phyloP scores from a whole-genome alignment of 495 filamentous ascomycete genomes.

The Peziza echinospora region DNA sequence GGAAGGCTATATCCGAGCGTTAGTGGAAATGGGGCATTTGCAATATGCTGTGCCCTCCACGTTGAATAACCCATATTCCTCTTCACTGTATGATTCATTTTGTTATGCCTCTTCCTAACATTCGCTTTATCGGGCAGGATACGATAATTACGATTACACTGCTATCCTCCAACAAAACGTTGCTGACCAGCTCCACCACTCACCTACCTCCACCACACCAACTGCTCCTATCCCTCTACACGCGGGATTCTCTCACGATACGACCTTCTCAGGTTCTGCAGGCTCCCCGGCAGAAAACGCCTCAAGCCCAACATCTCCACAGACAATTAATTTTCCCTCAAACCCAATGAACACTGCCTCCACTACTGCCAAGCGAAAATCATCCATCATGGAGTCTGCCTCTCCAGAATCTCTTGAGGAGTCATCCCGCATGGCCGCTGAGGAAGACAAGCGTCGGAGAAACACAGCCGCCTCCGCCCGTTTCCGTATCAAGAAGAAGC shows the following conservation, averaged over 20 bases:
- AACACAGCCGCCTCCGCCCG: slow-evolving; percentile 89
- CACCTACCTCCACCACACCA: not conserved
- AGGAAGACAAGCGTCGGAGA: slow-evolving; percentile 90
- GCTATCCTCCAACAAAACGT: not conserved
- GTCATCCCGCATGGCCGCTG: slow-evolving; percentile 53
- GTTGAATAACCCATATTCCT: too few relatives aligned
- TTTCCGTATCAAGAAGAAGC: slow-evolving; percentile 99
- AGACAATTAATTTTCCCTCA: slow-evolving; percentile 24
- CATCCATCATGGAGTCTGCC: slow-evolving; percentile 17
- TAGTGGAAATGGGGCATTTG: too few relatives aligned
- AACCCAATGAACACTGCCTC: slow-evolving; percentile 16
- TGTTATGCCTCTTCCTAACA: not conserved
- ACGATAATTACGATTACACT: not conserved
- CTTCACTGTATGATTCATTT: not conserved
- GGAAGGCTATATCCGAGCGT: not conserved
- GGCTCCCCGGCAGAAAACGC: slow-evolving; percentile 6
- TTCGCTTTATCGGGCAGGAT: not conserved
- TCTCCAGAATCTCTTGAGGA: slow-evolving; percentile 31
- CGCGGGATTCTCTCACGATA: slow-evolving; percentile 5
- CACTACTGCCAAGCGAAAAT: slow-evolving; percentile 17
- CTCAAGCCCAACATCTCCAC: slow-evolving; percentile 8
- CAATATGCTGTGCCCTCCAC: too few relatives aligned
- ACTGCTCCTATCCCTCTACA: slow-evolving; percentile 2
- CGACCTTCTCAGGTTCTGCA: slow-evolving; percentile 2
- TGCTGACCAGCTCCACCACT: not conserved